Conservation (phyloP, 371 early-diverging fungal species). For the Rhizomucor miehei region DNA sequence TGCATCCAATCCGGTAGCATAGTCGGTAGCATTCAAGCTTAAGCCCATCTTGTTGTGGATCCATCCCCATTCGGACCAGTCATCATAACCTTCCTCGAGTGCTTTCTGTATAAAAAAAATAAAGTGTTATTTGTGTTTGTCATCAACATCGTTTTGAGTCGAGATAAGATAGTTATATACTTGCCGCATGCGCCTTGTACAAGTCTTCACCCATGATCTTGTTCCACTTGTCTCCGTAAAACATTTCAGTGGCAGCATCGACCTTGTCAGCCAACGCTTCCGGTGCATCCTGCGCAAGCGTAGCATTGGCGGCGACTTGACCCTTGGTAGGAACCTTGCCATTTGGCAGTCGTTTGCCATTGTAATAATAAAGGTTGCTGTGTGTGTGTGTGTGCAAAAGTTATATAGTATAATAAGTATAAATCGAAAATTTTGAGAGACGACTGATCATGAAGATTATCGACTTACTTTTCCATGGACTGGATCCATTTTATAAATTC, state of each 20-base stretch:
- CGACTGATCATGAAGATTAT: not conserved
- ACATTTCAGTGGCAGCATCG: conserved; percentile 7
- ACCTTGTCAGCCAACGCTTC: conserved; percentile 8
- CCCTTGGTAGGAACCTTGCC: conserved; percentile 26
- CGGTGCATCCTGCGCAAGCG: conserved; percentile 6
- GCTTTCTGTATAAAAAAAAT: conserved; percentile 15
- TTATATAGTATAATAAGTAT: no score
- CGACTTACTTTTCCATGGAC: conserved; percentile 20
- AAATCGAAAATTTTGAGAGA: not conserved
- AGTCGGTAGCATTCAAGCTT: conserved; percentile 24
- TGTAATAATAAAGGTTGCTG: conserved; percentile 21
- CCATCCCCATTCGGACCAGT: conserved; percentile 33
- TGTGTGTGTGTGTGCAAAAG: not conserved
- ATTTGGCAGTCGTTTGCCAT: conserved; percentile 26
- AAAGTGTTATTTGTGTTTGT: not conserved
- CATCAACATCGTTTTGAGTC: not conserved
- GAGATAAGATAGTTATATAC: not conserved
- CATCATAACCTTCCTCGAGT: conserved; percentile 25
- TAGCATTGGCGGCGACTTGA: conserved; percentile 16
- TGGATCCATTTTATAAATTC: conserved; percentile 34
- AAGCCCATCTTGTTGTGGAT: conserved; percentile 30
- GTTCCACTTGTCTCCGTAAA: conserved; percentile 18
- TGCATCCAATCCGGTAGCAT: conserved; percentile 15
- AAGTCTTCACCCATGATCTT: conserved; percentile 24
- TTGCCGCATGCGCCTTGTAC: conserved; percentile 22